Conservation (phyloP, 2,329 filamentous ascomycete genomes). For the Purpureocillium lavendulum region DNA sequence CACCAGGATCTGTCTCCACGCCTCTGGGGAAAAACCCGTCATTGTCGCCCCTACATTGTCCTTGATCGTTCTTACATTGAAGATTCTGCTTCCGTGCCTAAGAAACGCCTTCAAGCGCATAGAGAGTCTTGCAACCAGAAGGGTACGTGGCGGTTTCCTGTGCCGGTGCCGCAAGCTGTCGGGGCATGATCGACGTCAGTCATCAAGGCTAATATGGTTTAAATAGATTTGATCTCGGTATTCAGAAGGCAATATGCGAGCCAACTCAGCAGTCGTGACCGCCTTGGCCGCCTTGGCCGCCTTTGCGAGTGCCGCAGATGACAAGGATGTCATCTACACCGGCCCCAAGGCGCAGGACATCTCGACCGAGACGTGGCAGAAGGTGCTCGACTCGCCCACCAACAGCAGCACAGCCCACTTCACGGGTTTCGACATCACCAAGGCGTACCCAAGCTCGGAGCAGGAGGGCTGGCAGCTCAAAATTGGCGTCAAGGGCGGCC, state of each 20-base stretch:
- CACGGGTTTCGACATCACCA: constrained; percentile 5
- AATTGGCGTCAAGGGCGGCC: constrained; percentile 1
- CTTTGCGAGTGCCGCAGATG: constrained; percentile 2
- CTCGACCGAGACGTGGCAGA: constrained; percentile 3
- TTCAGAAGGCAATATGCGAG: constrained; percentile 3
- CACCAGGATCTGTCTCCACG: no score
- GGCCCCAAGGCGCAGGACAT: constrained; percentile 2
- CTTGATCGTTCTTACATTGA: no score
- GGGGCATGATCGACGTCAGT: no score
- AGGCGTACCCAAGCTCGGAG: constrained; percentile 2
- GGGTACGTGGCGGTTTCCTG: no score
- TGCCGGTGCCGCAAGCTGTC: no score
- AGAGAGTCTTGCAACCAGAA: no score
- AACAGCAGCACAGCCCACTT: constrained; percentile 2
- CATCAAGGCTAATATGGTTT: no score
- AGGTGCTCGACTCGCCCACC: constrained; percentile 3
- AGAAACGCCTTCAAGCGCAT: no score
- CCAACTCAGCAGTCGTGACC: background rate
- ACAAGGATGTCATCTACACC: background rate
- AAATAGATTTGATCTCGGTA: no score
- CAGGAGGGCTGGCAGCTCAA: constrained; percentile 6
- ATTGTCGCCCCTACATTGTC: no score
- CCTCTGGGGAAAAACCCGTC: no score
- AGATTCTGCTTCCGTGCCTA: no score
- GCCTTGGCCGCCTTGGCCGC: constrained; percentile 2